Evolutionary conservation across 306 rosid genomes (phyloP).

Genomic region (Vachellia collinsii): DNA sequence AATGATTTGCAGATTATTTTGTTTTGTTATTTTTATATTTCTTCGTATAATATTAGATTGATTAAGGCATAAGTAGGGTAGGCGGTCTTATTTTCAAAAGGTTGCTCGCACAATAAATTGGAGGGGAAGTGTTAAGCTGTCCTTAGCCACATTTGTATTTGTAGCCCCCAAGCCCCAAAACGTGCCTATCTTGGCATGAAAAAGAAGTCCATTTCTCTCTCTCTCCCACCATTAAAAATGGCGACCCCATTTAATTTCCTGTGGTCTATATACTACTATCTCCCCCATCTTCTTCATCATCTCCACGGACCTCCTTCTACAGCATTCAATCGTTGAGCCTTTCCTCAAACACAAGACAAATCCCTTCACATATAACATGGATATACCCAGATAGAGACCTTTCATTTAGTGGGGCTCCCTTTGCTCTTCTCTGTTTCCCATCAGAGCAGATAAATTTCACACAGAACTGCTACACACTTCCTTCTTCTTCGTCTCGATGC

Average conservation of each 20-base stretch:
- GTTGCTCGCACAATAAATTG: constrained; percentile 38
- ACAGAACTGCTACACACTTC: background rate
- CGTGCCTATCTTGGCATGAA: background rate
- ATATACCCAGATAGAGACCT: constrained; percentile 15
- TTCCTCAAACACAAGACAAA: background rate
- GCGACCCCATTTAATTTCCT: too few relatives aligned
- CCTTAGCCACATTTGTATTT: constrained; percentile 22
- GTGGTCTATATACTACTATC: constrained; percentile 46
- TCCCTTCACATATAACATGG: background rate
- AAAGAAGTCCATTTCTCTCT: constrained; percentile 25
- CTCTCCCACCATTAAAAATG: too few relatives aligned
- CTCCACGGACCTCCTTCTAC: constrained; percentile 9
- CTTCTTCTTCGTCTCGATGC: background rate
- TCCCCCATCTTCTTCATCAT: background rate
- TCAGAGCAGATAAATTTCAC: background rate
- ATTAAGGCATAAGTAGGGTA: background rate
- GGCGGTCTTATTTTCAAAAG: constrained; percentile 19
- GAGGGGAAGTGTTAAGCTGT: constrained; percentile 40
- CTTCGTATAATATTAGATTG: background rate
- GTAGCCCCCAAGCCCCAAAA: constrained; percentile 8
- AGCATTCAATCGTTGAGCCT: constrained; percentile 21
- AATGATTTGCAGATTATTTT: too few relatives aligned
- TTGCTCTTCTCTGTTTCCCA: background rate
- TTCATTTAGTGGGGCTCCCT: constrained; percentile 31
- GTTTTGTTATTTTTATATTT: too few relatives aligned